Evolutionary conservation across 306 rosid species (phyloP).

Genomic region (Pterocarpus santalinus): DNA sequence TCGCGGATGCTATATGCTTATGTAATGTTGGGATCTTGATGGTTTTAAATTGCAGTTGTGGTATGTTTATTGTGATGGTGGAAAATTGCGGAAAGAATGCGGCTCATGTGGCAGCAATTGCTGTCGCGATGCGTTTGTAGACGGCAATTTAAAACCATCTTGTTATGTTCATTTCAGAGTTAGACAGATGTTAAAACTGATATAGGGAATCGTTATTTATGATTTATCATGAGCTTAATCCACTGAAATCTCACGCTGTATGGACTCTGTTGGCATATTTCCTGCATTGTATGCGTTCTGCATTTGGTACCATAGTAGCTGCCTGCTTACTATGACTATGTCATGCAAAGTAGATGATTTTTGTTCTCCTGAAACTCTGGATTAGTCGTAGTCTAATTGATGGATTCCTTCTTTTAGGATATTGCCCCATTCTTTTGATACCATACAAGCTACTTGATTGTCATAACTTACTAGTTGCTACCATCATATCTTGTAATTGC

Average conservation of each 20-base stretch:
- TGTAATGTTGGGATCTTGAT: slow-evolving; percentile 2
- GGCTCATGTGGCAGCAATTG: no score
- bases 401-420: not conserved
- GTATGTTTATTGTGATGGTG: not conserved
- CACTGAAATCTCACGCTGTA: not conserved
- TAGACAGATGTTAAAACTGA: slow-evolving; percentile 13
- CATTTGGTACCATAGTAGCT: slow-evolving; percentile 25
- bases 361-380: slow-evolving; percentile 4
- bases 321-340: slow-evolving; percentile 7
- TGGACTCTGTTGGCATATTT: not conserved
- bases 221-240: slow-evolving; percentile 12
- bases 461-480: not conserved
- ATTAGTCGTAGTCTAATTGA: not conserved
- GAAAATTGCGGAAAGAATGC: no score
- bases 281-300: not conserved
- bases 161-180: slow-evolving; percentile 3
- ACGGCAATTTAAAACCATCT: not conserved
- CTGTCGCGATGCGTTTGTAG: no score
- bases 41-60: not conserved
- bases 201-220: slow-evolving; percentile 1
- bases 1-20: not conserved
- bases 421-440: not conserved
- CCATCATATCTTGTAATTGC: slow-evolving; percentile 9
- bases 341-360: not conserved
- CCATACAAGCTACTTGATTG: not conserved